Percentiles rank a stretch among this genome's conserved stretches.
Evolutionary conservation across 768 basidiomycete species (phyloP).

Genomic region (Tulasnella sp.): DNA sequence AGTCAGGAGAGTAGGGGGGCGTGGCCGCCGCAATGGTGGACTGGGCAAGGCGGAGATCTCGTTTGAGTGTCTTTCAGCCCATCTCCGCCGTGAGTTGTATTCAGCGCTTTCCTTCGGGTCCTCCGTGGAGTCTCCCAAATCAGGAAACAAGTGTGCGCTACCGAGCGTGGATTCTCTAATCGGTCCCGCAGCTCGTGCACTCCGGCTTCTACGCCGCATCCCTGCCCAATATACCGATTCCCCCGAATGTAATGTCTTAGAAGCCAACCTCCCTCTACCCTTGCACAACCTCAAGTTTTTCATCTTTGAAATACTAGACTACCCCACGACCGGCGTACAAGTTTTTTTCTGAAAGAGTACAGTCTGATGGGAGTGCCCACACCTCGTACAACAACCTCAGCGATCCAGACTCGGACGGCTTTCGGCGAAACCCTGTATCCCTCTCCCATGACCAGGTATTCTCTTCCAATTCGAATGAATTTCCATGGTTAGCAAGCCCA

Average conservation of each 20-base stretch:
- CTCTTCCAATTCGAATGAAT: not conserved
- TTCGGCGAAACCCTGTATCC: not conserved
- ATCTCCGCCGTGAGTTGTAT: not conserved
- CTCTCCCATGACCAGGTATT: not conserved
- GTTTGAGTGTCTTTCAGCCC: not conserved
- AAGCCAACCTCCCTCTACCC: not conserved
- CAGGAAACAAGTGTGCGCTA: not conserved
- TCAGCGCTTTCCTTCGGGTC: not conserved
- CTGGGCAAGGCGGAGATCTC: not conserved
- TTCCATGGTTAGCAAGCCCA: not conserved
- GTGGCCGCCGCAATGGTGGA: not conserved
- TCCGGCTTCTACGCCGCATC: not conserved
- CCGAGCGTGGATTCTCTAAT: not conserved
- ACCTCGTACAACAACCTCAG: not conserved
- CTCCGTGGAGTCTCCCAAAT: not conserved
- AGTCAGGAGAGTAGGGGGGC: not conserved
- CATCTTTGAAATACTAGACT: not conserved
- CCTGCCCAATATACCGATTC: not conserved
- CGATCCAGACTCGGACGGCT: not conserved
- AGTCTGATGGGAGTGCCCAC: no score
- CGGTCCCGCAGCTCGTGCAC: not conserved
- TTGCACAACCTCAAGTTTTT: not conserved
- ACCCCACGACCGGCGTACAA: not conserved
- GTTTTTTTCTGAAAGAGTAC: not conserved
- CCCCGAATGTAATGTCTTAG: not conserved